Conservation (phyloP, 73 alveolate genomes). For the Strombidium stylifer region DNA sequence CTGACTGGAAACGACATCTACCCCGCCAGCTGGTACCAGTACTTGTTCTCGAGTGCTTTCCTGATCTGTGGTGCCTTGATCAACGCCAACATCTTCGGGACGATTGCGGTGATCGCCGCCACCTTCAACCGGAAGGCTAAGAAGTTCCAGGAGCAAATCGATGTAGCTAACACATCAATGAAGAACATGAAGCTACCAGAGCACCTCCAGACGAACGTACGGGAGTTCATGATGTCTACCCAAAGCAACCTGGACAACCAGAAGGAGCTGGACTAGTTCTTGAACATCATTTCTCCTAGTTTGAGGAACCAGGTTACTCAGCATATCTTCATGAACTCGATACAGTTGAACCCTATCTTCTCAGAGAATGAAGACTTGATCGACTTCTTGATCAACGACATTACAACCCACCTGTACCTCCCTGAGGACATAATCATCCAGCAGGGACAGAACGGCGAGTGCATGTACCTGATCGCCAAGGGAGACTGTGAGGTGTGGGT, state of each 20-base stretch:
- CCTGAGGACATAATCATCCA: constrained; percentile 52
- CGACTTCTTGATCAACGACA: constrained; percentile 31
- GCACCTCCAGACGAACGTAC: constrained; percentile 18
- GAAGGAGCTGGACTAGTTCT: constrained; percentile 50
- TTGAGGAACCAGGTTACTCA: constrained; percentile 38
- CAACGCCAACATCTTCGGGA: constrained; percentile 66
- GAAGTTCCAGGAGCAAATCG: constrained; percentile 48
- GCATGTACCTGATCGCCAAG: constrained; percentile 33
- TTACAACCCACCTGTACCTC: constrained; percentile 35
- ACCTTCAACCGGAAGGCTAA: constrained; percentile 39
- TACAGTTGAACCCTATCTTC: constrained; percentile 28
- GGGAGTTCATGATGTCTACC: constrained; percentile 25
- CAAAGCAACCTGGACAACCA: constrained; percentile 40
- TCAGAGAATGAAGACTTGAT: constrained; percentile 20
- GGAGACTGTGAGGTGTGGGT: constrained; percentile 29
- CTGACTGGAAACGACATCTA: constrained; percentile 59
- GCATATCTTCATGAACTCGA: constrained; percentile 37
- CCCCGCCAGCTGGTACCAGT: constrained; percentile 19
- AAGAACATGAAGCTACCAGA: constrained; percentile 39
- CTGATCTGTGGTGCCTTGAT: constrained; percentile 56
- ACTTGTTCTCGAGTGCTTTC: constrained; percentile 4
- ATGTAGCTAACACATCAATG: constrained; percentile 54
- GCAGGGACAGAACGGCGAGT: constrained; percentile 59
- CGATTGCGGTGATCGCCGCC: constrained; percentile 58
- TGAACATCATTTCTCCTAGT: constrained; percentile 41